A percentile compares a stretch with the other conserved stretches of the same genome.
Evolutionary conservation across 2,329 filamentous ascomycete species (phyloP).

Genomic region (Conoideocrella luteorostrata): DNA sequence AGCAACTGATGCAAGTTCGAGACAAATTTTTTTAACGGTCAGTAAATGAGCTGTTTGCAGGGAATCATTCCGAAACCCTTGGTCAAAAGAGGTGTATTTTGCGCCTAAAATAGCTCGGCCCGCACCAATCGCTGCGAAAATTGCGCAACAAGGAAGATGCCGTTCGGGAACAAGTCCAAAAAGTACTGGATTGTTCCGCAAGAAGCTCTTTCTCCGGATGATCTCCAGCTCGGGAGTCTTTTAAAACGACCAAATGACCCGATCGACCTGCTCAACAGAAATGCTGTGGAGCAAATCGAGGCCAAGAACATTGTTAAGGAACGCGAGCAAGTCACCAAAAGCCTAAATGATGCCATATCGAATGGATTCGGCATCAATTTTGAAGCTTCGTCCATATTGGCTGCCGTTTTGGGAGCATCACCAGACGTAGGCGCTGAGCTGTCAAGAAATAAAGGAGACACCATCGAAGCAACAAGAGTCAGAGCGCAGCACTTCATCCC

Average conservation of each 20-base stretch:
- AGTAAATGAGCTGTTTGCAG: too few species aligned
- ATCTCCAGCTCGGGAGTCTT: slow-evolving; percentile 10
- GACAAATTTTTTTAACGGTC: too few species aligned
- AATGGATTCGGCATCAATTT: slow-evolving; percentile 9
- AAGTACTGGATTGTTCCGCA: slow-evolving; percentile 14
- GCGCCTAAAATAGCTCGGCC: too few species aligned
- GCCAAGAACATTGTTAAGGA: slow-evolving; percentile 6
- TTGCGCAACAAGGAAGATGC: slow-evolving; percentile 7
- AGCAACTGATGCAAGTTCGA: too few species aligned
- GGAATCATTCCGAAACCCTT: too few species aligned
- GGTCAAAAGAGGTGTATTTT: too few species aligned
- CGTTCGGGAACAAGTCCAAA: slow-evolving; percentile 10
- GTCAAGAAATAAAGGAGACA: neutral
- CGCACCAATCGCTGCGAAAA: too few species aligned
- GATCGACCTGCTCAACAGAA: slow-evolving; percentile 12
- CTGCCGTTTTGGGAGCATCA: slow-evolving; percentile 10
- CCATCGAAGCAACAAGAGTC: slow-evolving; percentile 2
- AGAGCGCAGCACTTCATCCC: slow-evolving; percentile 2
- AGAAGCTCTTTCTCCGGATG: slow-evolving; percentile 9
- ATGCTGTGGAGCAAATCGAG: slow-evolving; percentile 7
- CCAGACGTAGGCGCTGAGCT: slow-evolving; percentile 10
- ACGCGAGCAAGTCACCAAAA: slow-evolving; percentile 13
- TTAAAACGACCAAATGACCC: slow-evolving; percentile 12
- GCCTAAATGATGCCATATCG: slow-evolving; percentile 9
- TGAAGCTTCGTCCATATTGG: slow-evolving; percentile 11